phyloP scores from a whole-genome alignment of 2,329 filamentous ascomycete genomes.

The Curvularia verruculosa region DNA sequence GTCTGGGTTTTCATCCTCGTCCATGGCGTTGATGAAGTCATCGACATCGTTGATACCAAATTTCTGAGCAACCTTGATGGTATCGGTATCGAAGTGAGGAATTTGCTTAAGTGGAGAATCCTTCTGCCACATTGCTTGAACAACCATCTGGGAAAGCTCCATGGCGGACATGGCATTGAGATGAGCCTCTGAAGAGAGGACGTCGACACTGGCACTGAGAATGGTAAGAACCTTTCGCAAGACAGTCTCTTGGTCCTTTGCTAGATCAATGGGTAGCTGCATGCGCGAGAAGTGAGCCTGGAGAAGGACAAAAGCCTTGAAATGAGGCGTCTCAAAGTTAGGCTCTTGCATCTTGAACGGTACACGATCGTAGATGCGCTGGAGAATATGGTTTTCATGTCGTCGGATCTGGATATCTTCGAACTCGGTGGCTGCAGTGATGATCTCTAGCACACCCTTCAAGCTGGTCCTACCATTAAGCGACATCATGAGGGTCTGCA shows the following conservation, averaged over 20 bases:
- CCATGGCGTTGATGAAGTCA: conserved; percentile 99
- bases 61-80: conserved; percentile 80
- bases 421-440: conserved; percentile 96
- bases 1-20: conserved; percentile 86
- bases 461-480: conserved; percentile 88
- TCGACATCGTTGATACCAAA: conserved; percentile 90
- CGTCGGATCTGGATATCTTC: conserved; percentile 92
- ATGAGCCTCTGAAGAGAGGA: conserved; percentile 92
- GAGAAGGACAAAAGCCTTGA: conserved; percentile 96
- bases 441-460: conserved; percentile 95
- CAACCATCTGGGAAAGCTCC: conserved; percentile 99
- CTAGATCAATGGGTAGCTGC: conserved; percentile 93
- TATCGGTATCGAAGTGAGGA: conserved; percentile 85
- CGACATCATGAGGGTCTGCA: conserved; percentile 97
- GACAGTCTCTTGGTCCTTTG: conserved; percentile 92
- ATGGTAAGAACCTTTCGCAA: conserved; percentile 84
- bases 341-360: conserved; percentile 93
- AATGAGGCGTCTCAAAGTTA: conserved; percentile 90
- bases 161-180: conserved; percentile 98
- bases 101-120: conserved; percentile 98
- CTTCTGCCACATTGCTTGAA: conserved; percentile 98
- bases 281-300: conserved; percentile 98
- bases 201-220: conserved; percentile 90
- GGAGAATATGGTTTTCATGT: conserved; percentile 86
- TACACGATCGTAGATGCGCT: conserved; percentile 90